Percentiles rank a stretch among this genome's conserved stretches.
Conservation (phyloP, 2,329 filamentous ascomycete species). For the Ophiostoma ips region DNA sequence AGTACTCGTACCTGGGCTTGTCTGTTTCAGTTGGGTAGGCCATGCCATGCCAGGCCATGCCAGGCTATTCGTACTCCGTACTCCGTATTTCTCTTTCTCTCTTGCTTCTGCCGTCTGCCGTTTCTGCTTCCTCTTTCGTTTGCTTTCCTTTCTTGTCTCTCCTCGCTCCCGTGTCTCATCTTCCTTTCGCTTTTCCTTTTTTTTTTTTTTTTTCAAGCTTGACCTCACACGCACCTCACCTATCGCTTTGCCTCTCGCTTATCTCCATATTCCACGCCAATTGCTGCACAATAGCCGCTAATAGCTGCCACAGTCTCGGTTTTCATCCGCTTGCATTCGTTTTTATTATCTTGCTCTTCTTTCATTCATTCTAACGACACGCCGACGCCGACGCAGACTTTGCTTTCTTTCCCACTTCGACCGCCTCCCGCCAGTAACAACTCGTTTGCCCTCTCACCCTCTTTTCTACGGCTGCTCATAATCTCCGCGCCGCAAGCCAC, state of each 20-base stretch:
- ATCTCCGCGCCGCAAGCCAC: conserved; percentile 8
- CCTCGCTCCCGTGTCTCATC: too few relatives aligned
- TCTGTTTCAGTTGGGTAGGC: conserved; percentile 2
- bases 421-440: background rate
- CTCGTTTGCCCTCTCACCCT: background rate
- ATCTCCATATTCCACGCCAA: too few relatives aligned
- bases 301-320: too few relatives aligned
- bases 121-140: background rate
- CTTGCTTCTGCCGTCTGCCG: background rate
- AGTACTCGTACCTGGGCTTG: background rate
- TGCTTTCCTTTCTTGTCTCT: background rate
- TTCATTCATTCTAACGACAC: too few relatives aligned
- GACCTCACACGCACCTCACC: too few relatives aligned
- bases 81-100: background rate
- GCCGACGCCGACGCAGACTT: too few relatives aligned
- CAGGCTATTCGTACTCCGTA: background rate
- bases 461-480: conserved; percentile 5
- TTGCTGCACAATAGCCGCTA: background rate
- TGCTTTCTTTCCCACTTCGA: too few relatives aligned
- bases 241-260: too few relatives aligned
- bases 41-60: too few relatives aligned
- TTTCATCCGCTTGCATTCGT: background rate
- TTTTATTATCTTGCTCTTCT: background rate
- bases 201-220: too few relatives aligned
- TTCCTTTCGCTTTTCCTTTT: too few relatives aligned